Base-by-base conservation (phyloP, 306 rosid genomes). In the Astragalus glycyphyllos region DNA sequence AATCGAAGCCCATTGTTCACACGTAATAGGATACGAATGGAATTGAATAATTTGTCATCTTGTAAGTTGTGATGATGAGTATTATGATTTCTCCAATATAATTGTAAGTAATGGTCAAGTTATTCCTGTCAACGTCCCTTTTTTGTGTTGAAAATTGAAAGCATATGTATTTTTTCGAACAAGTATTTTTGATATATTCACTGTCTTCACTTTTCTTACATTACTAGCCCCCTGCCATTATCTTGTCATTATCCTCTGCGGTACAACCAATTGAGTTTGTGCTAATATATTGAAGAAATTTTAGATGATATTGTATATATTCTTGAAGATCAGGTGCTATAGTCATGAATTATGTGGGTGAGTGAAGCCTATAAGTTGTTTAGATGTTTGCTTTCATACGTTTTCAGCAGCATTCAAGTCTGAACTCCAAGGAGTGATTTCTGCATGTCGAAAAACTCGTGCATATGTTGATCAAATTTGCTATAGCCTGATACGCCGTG, bases 21-120 rank as follows among this genome's bases (percentile, higher is more conserved):
- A 45, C 95, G 97, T 35, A 91, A 94, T 79, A 91, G 99, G 79
- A 94, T 91, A 65, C 82, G 92, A 9, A 79, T 80, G 86, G 88
- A 79, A 44, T 74, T 94, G 48, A 81, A 77, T 64, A 80, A 83
- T 68, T 51, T 65, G 15, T 74, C 92, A 65, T 80, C 95, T n/a
- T 13, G 97, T 91, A 84, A 89, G 92, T 84, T 74, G 48, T 64
- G 49, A 41, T 60, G 26, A 58, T 50, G 38, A 67, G 49, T 48
- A 58, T 38, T 44, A 35, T 69, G 40, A 73, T 62, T 59, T 55
- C 20, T 20, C 72, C 14, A 20, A 16, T 16, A 9, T 12, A 29
- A 16, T 38, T 37, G 37, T 16, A 38, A 60, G 32, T 9, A 17
- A 17, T 41, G 3, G 4, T 62, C 11, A 11, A 62, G 37, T 62